A percentile compares a stretch with the other conserved stretches of the same genome.
Conservation (phyloP, 2,329 filamentous ascomycete species). For the Calonectria hawksworthii region DNA sequence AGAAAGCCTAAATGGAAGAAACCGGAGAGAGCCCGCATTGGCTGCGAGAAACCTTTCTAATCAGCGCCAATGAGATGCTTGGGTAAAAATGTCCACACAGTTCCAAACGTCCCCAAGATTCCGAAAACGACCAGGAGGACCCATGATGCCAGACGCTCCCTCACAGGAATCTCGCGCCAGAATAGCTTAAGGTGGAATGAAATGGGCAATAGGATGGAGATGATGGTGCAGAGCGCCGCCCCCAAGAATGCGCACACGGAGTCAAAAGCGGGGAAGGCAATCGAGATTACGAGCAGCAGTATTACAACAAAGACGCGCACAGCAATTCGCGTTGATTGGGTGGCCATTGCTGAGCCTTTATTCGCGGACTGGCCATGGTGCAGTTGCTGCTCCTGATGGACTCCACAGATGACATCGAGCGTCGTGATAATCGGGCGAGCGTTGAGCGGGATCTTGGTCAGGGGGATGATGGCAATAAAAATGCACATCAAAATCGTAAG, state of each 20-base stretch:
- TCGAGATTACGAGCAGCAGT: conserved; percentile 82
- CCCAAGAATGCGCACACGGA: conserved; percentile 94
- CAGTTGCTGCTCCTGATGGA: conserved; percentile 66
- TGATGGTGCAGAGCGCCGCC: conserved; percentile 90
- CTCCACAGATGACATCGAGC: conserved; percentile 82
- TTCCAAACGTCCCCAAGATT: conserved; percentile 81
- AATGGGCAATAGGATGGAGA: conserved; percentile 91
- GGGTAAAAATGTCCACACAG: conserved; percentile 89
- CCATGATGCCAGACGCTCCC: conserved; percentile 78
- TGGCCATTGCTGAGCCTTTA: conserved; percentile 60
- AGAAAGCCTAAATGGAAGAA: background rate
- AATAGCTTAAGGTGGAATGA: conserved; percentile 94
- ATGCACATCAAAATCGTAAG: conserved; percentile 85
- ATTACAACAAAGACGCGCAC: conserved; percentile 77
- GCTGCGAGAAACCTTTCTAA: conserved; percentile 11
- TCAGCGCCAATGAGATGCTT: conserved; percentile 77
- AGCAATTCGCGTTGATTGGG: conserved; percentile 63
- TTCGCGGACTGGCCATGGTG: conserved; percentile 49
- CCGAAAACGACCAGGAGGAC: conserved; percentile 77
- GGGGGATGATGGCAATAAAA: conserved; percentile 91
- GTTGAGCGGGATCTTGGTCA: conserved; percentile 95
- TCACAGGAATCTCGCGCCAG: conserved; percentile 74
- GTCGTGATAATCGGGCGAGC: conserved; percentile 90
- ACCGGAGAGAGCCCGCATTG: background rate
- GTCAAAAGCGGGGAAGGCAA: conserved; percentile 82